Conservation (phyloP, 768 basidiomycete genomes). For the Podaxis sp. region DNA sequence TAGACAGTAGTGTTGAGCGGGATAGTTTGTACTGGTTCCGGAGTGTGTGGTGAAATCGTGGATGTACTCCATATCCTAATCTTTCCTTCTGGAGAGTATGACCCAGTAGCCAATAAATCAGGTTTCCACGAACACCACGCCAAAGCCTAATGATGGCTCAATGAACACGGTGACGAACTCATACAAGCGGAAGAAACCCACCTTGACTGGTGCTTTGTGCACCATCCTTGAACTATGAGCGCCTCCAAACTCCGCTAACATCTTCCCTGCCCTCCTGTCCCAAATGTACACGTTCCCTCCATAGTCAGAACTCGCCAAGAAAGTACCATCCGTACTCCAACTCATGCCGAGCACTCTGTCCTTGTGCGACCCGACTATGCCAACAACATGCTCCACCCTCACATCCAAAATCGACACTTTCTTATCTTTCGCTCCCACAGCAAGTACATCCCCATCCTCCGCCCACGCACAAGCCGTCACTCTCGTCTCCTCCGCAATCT, state of each 20-base stretch:
- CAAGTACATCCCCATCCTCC: conserved; percentile 54
- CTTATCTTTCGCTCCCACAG: conserved; percentile 60
- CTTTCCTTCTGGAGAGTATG: conserved; percentile 33
- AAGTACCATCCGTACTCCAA: conserved; percentile 70
- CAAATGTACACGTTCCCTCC: conserved; percentile 84
- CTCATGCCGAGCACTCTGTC: conserved; percentile 59
- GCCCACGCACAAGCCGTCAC: conserved; percentile 34
- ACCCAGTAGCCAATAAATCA: conserved; percentile 74
- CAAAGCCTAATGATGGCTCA: conserved; percentile 49
- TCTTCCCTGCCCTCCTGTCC: conserved; percentile 57
- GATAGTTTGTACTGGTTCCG: conserved; percentile 50
- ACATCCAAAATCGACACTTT: conserved; percentile 65
- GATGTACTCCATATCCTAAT: conserved; percentile 48
- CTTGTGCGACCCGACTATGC: conserved; percentile 47
- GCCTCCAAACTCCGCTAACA: conserved; percentile 58
- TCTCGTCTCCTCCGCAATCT: conserved; percentile 20
- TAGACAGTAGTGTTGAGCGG: conserved; percentile 70
- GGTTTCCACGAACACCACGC: conserved; percentile 89
- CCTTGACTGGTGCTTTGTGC: conserved; percentile 60
- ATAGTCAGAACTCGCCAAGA: conserved; percentile 82
- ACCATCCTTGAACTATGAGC: conserved; percentile 52
- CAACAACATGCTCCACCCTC: conserved; percentile 29
- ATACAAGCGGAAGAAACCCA: conserved; percentile 20
- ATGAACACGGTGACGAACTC: not conserved
- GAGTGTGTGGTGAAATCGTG: conserved; percentile 15